phyloP scores from a whole-genome alignment of 139 green algal genomes.

The Chlorella sp. region DNA sequence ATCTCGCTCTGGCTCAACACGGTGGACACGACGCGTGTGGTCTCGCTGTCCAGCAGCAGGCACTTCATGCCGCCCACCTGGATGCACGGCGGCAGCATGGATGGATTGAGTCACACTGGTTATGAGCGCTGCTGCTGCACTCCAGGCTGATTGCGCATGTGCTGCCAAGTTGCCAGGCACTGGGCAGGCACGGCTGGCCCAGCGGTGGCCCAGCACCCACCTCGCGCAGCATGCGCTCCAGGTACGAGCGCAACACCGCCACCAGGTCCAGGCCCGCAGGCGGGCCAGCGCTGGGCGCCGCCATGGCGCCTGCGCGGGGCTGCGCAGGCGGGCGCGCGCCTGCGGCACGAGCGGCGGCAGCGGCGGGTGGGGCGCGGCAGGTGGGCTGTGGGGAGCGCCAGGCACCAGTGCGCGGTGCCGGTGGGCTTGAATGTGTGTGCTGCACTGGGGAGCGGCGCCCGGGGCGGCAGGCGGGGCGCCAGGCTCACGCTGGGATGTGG shows the following conservation, averaged over 20 bases:
- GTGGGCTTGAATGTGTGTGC: too few relatives aligned
- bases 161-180: too few relatives aligned
- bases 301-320: not conserved
- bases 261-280: conserved; percentile 59
- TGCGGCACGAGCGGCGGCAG: not conserved
- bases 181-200: too few relatives aligned
- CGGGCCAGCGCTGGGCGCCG: not conserved
- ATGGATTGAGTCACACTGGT: too few relatives aligned
- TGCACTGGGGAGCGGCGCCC: too few relatives aligned
- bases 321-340: not conserved
- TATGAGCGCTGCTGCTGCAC: too few relatives aligned
- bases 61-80: conserved; percentile 87
- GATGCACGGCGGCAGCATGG: too few relatives aligned
- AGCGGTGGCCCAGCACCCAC: conserved; percentile 33
- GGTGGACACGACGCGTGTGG: conserved; percentile 78
- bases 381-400: too few relatives aligned
- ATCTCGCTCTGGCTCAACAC: conserved; percentile 94
- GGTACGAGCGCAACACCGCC: conserved; percentile 62
- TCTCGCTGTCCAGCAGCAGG: conserved; percentile 93
- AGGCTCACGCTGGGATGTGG: too few relatives aligned
- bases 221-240: conserved; percentile 68
- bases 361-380: not conserved
- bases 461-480: too few relatives aligned
- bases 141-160: too few relatives aligned
- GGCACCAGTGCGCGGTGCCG: too few relatives aligned